Evolutionary conservation across 177 flowering plant genomes (phyloP).

Genomic region (Vitis hybrid): DNA sequence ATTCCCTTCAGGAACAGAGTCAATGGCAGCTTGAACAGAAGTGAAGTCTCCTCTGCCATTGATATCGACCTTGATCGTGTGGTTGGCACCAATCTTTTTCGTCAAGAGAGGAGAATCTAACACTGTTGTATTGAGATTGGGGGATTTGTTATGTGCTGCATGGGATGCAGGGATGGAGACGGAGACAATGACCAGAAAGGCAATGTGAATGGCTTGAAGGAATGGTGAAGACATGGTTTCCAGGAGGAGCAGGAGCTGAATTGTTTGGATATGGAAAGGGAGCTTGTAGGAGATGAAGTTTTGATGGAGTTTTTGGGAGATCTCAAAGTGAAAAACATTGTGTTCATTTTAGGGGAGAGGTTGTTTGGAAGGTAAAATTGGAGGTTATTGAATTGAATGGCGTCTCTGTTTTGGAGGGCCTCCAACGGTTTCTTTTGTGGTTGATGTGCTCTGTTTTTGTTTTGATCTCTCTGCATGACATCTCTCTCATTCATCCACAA

Average conservation of each 20-base stretch:
- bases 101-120: conserved; percentile 64
- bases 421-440: conserved; percentile 18
- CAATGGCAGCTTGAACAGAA: conserved; percentile 72
- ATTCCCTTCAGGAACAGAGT: conserved; percentile 71
- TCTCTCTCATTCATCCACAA: too few relatives aligned
- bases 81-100: conserved; percentile 51
- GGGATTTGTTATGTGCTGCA: conserved; percentile 19
- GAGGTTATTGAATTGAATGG: too few relatives aligned
- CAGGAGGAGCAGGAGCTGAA: not conserved
- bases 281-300: conserved; percentile 7
- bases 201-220: conserved; percentile 6
- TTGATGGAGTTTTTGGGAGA: not conserved
- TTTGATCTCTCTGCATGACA: too few relatives aligned
- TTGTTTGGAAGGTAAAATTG: conserved; percentile 17
- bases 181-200: conserved; percentile 3
- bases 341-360: not conserved
- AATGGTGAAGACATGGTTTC: conserved; percentile 1
- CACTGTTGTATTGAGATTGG: conserved; percentile 10
- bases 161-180: not conserved
- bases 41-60: conserved; percentile 70
- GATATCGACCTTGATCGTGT: conserved; percentile 62
- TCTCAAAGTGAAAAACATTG: not conserved
- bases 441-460: not conserved
- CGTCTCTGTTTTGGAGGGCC: conserved; percentile 9
- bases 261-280: not conserved